Conservation (phyloP, 345 rosid genomes). For the Jatropha curcas region DNA sequence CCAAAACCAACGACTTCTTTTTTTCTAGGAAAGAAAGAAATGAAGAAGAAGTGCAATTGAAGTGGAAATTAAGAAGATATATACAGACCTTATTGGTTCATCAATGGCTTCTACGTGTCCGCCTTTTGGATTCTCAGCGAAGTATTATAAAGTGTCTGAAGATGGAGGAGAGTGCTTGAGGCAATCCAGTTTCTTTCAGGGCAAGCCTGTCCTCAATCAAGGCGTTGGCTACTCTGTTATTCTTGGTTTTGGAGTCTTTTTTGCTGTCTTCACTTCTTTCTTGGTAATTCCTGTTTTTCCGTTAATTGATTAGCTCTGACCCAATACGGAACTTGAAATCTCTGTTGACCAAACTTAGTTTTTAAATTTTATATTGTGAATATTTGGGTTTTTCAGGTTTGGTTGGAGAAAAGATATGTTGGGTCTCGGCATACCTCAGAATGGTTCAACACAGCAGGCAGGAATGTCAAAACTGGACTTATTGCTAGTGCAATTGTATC, state of each 20-base stretch:
- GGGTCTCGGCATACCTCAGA: constrained; percentile 87
- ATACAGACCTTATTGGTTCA: no score
- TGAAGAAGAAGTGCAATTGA: no score
- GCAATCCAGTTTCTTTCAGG: constrained; percentile 70
- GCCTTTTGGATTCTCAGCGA: constrained; percentile 68
- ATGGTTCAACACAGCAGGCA: constrained; percentile 98
- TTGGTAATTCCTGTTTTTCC: constrained; percentile 56
- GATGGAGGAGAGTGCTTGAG: constrained; percentile 53
- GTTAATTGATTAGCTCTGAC: no score
- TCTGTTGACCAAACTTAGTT: no score
- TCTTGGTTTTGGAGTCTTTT: constrained; percentile 89
- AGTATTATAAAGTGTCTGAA: constrained; percentile 48
- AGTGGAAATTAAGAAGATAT: no score
- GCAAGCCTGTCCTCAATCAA: constrained; percentile 64
- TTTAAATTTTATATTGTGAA: background rate
- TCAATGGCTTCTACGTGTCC: constrained; percentile 41
- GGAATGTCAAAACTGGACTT: constrained; percentile 93
- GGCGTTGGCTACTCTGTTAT: constrained; percentile 83
- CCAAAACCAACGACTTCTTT: no score
- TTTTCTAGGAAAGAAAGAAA: no score
- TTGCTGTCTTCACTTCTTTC: constrained; percentile 85
- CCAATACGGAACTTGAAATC: no score
- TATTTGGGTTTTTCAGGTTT: constrained; percentile 48
- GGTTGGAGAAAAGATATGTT: constrained; percentile 87
- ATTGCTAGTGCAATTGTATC: constrained; percentile 94